phyloP scores from a whole-genome alignment of 179 eudicot species.

The Dionaea muscipula region DNA sequence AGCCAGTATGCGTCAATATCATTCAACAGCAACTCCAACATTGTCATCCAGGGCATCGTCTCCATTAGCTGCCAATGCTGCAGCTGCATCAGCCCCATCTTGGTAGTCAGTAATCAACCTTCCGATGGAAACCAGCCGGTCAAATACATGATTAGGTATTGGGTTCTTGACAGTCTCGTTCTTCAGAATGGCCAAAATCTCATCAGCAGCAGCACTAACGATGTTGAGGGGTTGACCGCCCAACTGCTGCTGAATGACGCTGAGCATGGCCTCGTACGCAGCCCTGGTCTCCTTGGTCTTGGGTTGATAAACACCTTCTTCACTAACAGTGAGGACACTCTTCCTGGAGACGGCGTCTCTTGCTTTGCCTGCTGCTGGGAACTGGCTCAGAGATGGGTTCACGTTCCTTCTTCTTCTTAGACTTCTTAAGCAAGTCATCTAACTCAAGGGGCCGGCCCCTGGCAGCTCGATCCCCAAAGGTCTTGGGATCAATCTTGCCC shows the following conservation, averaged over 20 bases:
- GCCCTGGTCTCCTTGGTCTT: slow-evolving; percentile 86
- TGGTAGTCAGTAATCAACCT: slow-evolving; percentile 74
- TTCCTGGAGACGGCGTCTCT: slow-evolving; percentile 68
- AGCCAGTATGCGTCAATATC: slow-evolving; percentile 98
- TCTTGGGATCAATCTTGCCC: slow-evolving; percentile 65
- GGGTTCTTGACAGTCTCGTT: slow-evolving; percentile 53
- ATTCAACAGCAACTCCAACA: slow-evolving; percentile 84
- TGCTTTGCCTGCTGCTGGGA: slow-evolving; percentile 38
- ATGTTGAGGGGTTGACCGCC: slow-evolving; percentile 78
- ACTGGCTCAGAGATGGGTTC: slow-evolving; percentile 32
- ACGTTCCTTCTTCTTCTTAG: slow-evolving; percentile 68
- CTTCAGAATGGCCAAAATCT: slow-evolving; percentile 72
- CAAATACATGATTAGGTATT: slow-evolving; percentile 44
- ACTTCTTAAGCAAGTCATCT: slow-evolving; percentile 53
- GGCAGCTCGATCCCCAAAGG: slow-evolving; percentile 66
- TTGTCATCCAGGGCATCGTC: slow-evolving; percentile 58
- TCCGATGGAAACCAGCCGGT: slow-evolving; percentile 60
- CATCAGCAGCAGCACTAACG: slow-evolving; percentile 88
- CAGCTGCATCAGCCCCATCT: slow-evolving; percentile 44
- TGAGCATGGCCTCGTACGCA: slow-evolving; percentile 85
- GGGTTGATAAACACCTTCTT: slow-evolving; percentile 84
- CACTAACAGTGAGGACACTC: slow-evolving; percentile 61
- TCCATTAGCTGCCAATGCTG: slow-evolving; percentile 32
- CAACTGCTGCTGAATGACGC: slow-evolving; percentile 71
- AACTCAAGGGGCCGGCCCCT: slow-evolving; percentile 62